Percentiles rank a stretch among this genome's conserved stretches.
Evolutionary conservation across 2,329 filamentous ascomycete genomes (phyloP).

Genomic region (Fusarium subtropicale): DNA sequence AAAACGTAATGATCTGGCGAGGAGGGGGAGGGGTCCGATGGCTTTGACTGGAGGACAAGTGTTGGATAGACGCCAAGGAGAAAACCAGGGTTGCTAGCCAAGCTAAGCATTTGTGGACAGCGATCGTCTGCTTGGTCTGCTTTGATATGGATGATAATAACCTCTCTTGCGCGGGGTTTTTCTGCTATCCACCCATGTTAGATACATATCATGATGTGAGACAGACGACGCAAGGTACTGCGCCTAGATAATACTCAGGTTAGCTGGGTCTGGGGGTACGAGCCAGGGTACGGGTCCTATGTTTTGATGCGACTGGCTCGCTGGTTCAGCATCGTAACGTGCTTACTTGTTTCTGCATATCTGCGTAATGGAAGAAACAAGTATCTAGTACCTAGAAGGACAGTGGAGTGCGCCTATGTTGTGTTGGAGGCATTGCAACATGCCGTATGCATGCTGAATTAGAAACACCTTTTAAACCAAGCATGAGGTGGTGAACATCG

Average conservation of each 20-base stretch:
- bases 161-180: conserved; percentile 36
- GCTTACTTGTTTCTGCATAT: conserved; percentile 2
- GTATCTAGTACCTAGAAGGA: conserved; percentile 3
- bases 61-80: conserved; percentile 31
- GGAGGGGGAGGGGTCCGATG: conserved; percentile 23
- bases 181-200: conserved; percentile 34
- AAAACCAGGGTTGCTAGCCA: conserved; percentile 20
- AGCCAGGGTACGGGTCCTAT: conserved; percentile 2
- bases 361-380: conserved; percentile 18
- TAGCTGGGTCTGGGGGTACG: conserved; percentile 35
- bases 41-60: conserved; percentile 15
- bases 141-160: conserved; percentile 29
- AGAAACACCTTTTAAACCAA: conserved; percentile 5
- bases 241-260: conserved; percentile 31
- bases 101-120: conserved; percentile 36
- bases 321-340: conserved; percentile 17
- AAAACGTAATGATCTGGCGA: conserved; percentile 41
- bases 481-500: conserved; percentile 18
- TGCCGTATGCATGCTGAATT: conserved; percentile 16
- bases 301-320: conserved; percentile 18
- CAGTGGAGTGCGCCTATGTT: conserved; percentile 14
- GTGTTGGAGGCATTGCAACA: conserved; percentile 3
- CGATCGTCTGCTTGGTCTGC: conserved; percentile 35
- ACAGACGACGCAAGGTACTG: conserved; percentile 36
- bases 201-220: conserved; percentile 39